Conservation (phyloP, 2,329 filamentous ascomycete species). For the Biscogniauxia marginata region DNA sequence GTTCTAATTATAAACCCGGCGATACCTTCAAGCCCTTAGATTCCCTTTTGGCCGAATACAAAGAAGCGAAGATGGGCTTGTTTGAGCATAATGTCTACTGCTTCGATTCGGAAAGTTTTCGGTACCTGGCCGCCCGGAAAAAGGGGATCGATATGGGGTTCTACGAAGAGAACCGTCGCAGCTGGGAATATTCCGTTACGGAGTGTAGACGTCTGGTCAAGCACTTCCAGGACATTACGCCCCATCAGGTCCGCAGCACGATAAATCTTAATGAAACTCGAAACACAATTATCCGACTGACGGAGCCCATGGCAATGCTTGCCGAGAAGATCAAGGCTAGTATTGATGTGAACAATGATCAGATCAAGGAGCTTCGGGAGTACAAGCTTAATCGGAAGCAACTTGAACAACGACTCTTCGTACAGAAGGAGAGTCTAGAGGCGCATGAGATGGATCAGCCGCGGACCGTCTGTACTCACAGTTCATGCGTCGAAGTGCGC, state of each 20-base stretch:
- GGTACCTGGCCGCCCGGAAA: constrained; percentile 39
- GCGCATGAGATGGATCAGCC: neutral
- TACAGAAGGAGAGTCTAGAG: neutral
- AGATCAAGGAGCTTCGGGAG: neutral
- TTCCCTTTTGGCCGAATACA: constrained; percentile 29
- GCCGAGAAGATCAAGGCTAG: neutral
- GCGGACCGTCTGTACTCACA: neutral
- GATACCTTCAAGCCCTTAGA: constrained; percentile 38
- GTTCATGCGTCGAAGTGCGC: neutral
- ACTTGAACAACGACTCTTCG: neutral
- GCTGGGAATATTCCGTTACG: constrained; percentile 36
- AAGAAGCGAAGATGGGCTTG: constrained; percentile 31
- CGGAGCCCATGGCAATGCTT: neutral
- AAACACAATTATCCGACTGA: neutral
- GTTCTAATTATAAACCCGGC: constrained; percentile 41
- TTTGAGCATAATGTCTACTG: constrained; percentile 35
- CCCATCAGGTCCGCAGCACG: neutral
- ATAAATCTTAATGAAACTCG: neutral
- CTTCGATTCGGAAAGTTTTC: constrained; percentile 45
- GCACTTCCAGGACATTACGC: neutral
- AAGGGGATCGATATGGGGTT: constrained; percentile 31
- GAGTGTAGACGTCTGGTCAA: constrained; percentile 28
- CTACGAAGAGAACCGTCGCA: constrained; percentile 33
- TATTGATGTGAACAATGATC: neutral
- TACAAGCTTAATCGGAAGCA: neutral